Conservation (phyloP, 2,329 filamentous ascomycete genomes). For the Monosporascus sp. region DNA sequence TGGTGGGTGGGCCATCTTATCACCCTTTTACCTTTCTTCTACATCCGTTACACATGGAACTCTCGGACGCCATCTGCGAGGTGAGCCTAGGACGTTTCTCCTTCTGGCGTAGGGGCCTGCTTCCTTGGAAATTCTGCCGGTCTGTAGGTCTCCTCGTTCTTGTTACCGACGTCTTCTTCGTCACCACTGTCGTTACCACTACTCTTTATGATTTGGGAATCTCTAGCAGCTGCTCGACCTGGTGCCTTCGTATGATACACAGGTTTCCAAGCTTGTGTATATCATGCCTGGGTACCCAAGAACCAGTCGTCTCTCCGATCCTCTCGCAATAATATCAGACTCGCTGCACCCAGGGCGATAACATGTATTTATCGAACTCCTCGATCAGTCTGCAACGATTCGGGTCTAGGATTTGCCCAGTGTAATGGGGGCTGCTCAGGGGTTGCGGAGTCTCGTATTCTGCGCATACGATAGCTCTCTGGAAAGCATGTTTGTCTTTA, state of each 20-base stretch:
- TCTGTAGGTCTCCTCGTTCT: neutral
- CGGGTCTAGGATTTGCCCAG: constrained; percentile 7
- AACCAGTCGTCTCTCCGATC: neutral
- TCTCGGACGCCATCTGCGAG: no score
- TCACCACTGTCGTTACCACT: neutral
- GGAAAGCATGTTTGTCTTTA: constrained; percentile 9
- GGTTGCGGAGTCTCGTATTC: constrained; percentile 4
- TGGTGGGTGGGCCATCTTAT: no score
- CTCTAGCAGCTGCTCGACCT: neutral
- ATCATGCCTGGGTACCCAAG: neutral
- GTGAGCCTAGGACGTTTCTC: no score
- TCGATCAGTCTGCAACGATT: constrained; percentile 9
- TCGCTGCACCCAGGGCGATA: neutral
- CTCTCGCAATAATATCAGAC: neutral
- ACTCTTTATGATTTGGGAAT: neutral
- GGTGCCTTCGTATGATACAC: neutral
- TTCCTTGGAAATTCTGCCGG: neutral
- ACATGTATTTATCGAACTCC: constrained; percentile 9
- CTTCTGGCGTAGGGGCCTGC: neutral
- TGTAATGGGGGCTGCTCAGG: neutral
- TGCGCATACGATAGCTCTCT: constrained; percentile 5
- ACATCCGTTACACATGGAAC: no score
- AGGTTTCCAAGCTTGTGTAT: neutral
- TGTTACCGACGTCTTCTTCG: neutral
- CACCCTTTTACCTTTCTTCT: no score